These are phyloP conservation scores for Colletotrichum phormii DNA, from an alignment of 2,329 filamentous ascomycete genomes.

Conservation along the genomic window DNA sequence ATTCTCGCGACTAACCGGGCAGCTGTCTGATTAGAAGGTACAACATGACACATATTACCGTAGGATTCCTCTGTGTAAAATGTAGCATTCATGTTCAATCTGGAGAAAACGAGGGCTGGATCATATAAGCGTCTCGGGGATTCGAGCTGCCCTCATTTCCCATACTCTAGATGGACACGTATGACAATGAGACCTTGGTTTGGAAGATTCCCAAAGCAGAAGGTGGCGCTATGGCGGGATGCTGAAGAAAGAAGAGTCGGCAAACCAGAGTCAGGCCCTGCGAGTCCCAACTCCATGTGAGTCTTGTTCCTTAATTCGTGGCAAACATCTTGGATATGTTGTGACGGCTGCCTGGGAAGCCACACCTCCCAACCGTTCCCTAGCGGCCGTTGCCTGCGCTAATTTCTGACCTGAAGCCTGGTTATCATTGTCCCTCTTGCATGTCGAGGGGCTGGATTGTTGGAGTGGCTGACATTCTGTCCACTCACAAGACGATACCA, in stretches of 20 bases:
- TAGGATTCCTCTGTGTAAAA: too few relatives aligned
- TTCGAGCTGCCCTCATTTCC: neutral
- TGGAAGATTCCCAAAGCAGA: neutral
- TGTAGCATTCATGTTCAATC: too few relatives aligned
- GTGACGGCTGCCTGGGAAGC: neutral
- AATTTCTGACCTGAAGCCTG: neutral
- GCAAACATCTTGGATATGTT: neutral
- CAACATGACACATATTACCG: too few relatives aligned
- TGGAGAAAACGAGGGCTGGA: too few relatives aligned
- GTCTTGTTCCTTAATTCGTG: neutral
- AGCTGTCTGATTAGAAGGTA: too few relatives aligned
- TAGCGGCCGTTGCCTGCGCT: neutral
- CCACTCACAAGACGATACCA: neutral
- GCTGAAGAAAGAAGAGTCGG: neutral
- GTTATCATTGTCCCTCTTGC: neutral
- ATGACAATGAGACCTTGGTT: neutral
- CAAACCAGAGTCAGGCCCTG: too few relatives aligned
- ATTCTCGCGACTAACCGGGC: too few relatives aligned
- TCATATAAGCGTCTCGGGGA: neutral
- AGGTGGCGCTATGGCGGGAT: neutral
- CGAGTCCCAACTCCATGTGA: neutral
- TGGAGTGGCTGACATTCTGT: neutral
- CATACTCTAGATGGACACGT: neutral
- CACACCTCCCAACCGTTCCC: neutral
- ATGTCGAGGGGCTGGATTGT: neutral